Base-by-base conservation (phyloP, 352 stramenopile species). In the Pythium sukuiense region DNA sequence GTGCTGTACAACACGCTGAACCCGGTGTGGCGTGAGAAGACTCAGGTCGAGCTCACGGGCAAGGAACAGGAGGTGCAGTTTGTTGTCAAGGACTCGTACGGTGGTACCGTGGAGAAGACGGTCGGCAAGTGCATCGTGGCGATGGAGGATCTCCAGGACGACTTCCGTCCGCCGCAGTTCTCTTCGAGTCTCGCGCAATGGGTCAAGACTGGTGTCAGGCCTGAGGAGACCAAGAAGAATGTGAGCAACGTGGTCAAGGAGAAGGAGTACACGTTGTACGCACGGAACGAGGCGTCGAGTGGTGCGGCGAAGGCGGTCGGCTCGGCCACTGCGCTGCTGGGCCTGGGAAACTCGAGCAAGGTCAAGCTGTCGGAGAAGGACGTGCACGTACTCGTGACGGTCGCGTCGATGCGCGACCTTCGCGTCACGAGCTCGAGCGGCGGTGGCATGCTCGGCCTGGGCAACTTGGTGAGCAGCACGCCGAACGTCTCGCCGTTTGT, bases 1-100 rank as follows among this genome's bases (percentile, higher is more conserved):
- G 76, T 92, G n/a, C 69, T 96, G 29, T 96, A 94, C 76, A 92
- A 92, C 64, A 94, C 87, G 4, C 68, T 89, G 9, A 96, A 96
- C 59, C 87, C 87, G 1, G 67, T 88, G 30, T 96, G 87, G 87
- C 71, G 91, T 39, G 85, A 92, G 65, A 91, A 90, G 63, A 81
- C 69, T 1, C 76, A 93, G 49, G 20, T 90, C 2, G 70, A 76
- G 54, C 50, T 78, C n/a, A 81, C 77, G 2, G 80, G 82, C 6
- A 69, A 71, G 0, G 85, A 90, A 58, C 68, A 80, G 13, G 81
- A 87, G 35, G 65, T 95, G 30, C 79, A 89, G 64, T 81, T 95
- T 48, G 83, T 92, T 11, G 87, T 95, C 33, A 92, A 92, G 65
- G 85, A 95, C 59, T 93, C 87, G 35, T 96, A 91, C 59, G 83